A percentile compares a stretch with the other conserved stretches of the same genome.
phyloP scores from a whole-genome alignment of 2,329 filamentous ascomycete genomes.

The Aquanectria penicillioides region DNA sequence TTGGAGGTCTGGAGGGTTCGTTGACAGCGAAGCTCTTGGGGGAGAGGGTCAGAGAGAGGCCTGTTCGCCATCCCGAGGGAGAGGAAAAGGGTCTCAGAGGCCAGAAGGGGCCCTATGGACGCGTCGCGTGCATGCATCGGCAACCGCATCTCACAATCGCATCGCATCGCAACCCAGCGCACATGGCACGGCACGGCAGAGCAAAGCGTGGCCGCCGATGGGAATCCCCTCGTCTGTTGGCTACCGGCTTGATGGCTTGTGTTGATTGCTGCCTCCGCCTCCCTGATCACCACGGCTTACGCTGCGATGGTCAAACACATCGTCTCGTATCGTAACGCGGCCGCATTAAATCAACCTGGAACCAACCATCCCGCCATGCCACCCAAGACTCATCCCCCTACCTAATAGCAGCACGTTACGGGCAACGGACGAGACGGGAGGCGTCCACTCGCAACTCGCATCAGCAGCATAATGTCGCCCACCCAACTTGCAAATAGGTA shows the following conservation, averaged over 20 bases:
- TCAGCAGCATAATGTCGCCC: slow-evolving; percentile 32
- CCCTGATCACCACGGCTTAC: slow-evolving; percentile 9
- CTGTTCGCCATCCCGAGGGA: slow-evolving; percentile 42
- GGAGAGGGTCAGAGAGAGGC: slow-evolving; percentile 39
- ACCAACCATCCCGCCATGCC: slow-evolving; percentile 26
- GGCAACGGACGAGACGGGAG: too few species aligned
- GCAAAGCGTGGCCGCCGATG: slow-evolving; percentile 2
- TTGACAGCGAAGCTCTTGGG: slow-evolving; percentile 30
- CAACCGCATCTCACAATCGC: slow-evolving; percentile 24
- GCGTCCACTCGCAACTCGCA: slow-evolving; percentile 38
- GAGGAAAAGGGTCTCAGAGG: slow-evolving; percentile 35
- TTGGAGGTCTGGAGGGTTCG: slow-evolving; percentile 31
- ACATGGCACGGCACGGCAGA: slow-evolving; percentile 13
- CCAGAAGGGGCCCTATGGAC: slow-evolving; percentile 25
- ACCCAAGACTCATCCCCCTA: slow-evolving; percentile 19
- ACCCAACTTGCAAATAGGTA: slow-evolving; percentile 37
- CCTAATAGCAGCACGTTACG: slow-evolving; percentile 19
- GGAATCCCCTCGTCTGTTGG: too few species aligned
- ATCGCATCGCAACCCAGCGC: slow-evolving; percentile 19
- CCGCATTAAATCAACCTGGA: slow-evolving; percentile 26
- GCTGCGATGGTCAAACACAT: slow-evolving; percentile 17
- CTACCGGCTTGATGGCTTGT: too few species aligned
- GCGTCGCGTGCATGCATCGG: slow-evolving; percentile 30
- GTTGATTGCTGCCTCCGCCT: slow-evolving; percentile 11
- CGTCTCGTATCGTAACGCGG: slow-evolving; percentile 13